These are phyloP conservation scores for Talaromyces albobiverticillius DNA, from an alignment of 2,329 filamentous ascomycete genomes.

Conservation along the genomic window DNA sequence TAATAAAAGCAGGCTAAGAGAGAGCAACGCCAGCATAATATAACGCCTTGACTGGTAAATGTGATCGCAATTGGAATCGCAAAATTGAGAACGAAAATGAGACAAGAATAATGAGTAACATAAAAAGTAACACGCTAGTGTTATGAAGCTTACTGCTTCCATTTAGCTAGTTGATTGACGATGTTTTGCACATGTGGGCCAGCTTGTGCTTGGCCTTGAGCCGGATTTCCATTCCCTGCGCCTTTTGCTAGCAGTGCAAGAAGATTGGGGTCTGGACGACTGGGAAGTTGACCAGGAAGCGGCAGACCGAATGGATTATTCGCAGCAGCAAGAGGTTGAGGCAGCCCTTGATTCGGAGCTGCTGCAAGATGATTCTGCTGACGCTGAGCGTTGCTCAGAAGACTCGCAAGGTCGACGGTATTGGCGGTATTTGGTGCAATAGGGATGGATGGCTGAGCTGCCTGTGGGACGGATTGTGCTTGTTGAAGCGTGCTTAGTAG, in stretches of 20 bases:
- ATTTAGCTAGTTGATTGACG: constrained; percentile 47
- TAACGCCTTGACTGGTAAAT: neutral
- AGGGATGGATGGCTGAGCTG: constrained; percentile 33
- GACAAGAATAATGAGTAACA: neutral
- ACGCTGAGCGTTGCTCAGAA: constrained; percentile 38
- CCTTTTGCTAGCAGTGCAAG: constrained; percentile 39
- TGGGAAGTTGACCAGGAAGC: constrained; percentile 19
- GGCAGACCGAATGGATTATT: constrained; percentile 28
- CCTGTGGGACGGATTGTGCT: constrained; percentile 35
- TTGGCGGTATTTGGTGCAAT: constrained; percentile 30
- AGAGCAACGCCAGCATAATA: neutral
- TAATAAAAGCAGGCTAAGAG: neutral
- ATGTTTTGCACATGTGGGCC: constrained; percentile 46
- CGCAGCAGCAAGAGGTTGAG: constrained; percentile 25
- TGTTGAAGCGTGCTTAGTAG: constrained; percentile 61
- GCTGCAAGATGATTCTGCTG: constrained; percentile 26
- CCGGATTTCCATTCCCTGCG: constrained; percentile 32
- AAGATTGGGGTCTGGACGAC: constrained; percentile 34
- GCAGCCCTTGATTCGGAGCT: constrained; percentile 26
- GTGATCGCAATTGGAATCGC: neutral
- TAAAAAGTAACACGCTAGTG: neutral
- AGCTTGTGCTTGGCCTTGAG: constrained; percentile 31
- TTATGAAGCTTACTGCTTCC: constrained; percentile 38
- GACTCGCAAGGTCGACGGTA: constrained; percentile 39
- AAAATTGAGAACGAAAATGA: neutral